Evolutionary conservation across 129 eudicot species (phyloP).

Genomic region (Rutidosis leptorrhynchoides): DNA sequence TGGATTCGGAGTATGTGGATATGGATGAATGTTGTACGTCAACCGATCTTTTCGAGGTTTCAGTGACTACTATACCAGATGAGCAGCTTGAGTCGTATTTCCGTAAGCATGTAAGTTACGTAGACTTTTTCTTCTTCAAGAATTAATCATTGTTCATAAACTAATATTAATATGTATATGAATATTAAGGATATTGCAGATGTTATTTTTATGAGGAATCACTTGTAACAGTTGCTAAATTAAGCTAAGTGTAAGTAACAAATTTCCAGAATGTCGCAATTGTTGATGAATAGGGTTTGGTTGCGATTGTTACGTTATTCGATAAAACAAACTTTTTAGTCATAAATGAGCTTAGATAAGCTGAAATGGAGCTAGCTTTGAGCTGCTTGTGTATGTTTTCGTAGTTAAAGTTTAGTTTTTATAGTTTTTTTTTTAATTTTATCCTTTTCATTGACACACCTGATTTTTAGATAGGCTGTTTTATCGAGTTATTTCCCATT

Average conservation of each 20-base stretch:
- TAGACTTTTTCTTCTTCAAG: background rate
- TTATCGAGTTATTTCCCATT: slow-evolving; percentile 5
- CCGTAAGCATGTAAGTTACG: slow-evolving; percentile 25
- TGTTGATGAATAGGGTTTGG: background rate
- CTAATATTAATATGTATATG: background rate
- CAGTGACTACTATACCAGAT: slow-evolving; percentile 10
- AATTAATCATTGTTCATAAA: too few relatives aligned
- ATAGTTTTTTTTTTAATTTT: background rate
- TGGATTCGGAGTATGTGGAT: slow-evolving; percentile 22
- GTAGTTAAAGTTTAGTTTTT: background rate
- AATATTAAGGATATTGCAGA: background rate
- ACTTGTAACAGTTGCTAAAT: background rate
- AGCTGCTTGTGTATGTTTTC: background rate
- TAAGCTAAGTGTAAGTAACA: background rate
- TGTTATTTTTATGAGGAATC: background rate
- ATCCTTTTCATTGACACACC: background rate
- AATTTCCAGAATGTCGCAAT: background rate
- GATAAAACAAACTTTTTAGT: background rate
- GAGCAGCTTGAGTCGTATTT: slow-evolving; percentile 15
- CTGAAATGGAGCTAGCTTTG: slow-evolving; percentile 6
- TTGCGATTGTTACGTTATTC: background rate
- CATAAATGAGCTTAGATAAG: slow-evolving; percentile 9
- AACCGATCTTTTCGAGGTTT: slow-evolving; percentile 13
- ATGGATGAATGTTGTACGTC: slow-evolving; percentile 17
- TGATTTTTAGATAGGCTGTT: background rate